A percentile compares a stretch with the other conserved stretches of the same genome.
These are phyloP conservation scores for Scedosporium boydii DNA, from an alignment of 2,329 filamentous ascomycete species.

Conservation along the genomic window DNA sequence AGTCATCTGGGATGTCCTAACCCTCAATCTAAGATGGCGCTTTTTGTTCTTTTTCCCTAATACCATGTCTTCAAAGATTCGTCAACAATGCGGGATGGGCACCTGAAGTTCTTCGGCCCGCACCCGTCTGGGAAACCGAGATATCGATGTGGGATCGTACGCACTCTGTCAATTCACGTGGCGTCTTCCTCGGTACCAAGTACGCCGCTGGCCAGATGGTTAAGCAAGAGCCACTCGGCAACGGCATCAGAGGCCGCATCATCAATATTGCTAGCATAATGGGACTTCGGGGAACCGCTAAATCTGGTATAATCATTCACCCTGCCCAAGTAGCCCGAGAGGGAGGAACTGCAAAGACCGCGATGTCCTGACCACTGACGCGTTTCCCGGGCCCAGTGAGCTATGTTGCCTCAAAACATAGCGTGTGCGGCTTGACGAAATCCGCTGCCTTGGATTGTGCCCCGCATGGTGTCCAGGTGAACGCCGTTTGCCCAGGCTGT, in stretches of 20 bases:
- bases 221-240: conserved; percentile 27
- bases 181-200: conserved; percentile 32
- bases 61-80: background rate
- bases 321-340: no score
- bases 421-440: no score
- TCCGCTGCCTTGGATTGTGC: no score
- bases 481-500: no score
- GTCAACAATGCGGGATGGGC: background rate
- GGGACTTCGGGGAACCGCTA: background rate
- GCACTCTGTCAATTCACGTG: conserved; percentile 26
- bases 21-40: conserved; percentile 30
- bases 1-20: conserved; percentile 29
- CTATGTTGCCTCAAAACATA: no score
- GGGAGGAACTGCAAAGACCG: no score
- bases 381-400: no score
- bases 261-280: background rate
- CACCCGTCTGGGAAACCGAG: conserved; percentile 1
- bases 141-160: conserved; percentile 35
- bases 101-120: background rate
- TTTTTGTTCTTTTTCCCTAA: background rate
- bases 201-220: conserved; percentile 39
- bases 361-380: no score
- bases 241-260: conserved; percentile 21
- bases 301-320: background rate
- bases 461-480: no score